Evolutionary conservation across 2,329 filamentous ascomycete species (phyloP).

Genomic region (Alternaria rosae): DNA sequence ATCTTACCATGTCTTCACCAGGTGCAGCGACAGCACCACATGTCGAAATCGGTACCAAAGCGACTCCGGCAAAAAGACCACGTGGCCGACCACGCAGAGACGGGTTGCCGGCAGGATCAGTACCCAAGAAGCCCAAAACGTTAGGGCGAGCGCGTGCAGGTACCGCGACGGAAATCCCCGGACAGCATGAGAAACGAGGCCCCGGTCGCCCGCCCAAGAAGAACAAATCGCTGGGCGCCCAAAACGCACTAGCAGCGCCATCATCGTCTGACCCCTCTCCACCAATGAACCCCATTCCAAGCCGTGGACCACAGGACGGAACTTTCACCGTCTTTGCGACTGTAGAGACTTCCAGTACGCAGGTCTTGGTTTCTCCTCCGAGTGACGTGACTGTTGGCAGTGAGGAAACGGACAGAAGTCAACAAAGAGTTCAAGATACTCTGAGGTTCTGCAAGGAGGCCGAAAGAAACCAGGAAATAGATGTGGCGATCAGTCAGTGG

Average conservation of each 20-base stretch:
- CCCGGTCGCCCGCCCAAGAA: neutral
- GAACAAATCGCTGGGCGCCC: neutral
- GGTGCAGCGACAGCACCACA: neutral
- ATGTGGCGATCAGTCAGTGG: neutral
- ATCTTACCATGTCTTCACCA: neutral
- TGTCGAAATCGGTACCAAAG: neutral
- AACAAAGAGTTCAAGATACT: neutral
- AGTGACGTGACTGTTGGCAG: neutral
- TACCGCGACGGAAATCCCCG: too few species aligned
- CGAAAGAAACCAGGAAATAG: neutral
- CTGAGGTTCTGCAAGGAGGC: neutral
- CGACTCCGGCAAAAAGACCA: neutral
- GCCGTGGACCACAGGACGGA: neutral
- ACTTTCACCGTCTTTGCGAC: neutral
- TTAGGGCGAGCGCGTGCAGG: neutral
- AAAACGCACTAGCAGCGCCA: neutral
- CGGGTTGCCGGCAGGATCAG: neutral
- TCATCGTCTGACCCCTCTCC: neutral
- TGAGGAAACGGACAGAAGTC: neutral
- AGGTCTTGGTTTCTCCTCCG: rapidly evolving
- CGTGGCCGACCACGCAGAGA: constrained; percentile 1
- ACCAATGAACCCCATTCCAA: neutral
- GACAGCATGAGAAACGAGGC: neutral
- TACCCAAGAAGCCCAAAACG: neutral
- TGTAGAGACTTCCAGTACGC: neutral